These are phyloP conservation scores for Rhododendron simsii DNA, from an alignment of 148 eudicot species.

Conservation along the genomic window DNA sequence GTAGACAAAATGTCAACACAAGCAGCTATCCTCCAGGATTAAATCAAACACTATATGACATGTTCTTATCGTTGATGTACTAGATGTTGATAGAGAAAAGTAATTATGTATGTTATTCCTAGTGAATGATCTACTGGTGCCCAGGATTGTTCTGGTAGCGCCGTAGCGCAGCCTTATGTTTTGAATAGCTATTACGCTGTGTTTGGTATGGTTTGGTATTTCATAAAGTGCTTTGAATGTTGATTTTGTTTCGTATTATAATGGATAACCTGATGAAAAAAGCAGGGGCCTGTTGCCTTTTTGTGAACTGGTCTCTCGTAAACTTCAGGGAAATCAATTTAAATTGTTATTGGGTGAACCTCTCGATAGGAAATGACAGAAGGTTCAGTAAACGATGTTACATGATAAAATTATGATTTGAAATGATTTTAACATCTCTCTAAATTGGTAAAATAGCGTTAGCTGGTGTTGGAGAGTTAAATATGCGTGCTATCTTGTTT, in stretches of 20 bases:
- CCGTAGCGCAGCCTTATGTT: no score
- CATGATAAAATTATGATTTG: neutral
- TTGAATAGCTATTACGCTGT: no score
- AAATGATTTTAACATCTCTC: neutral
- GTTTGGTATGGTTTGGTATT: no score
- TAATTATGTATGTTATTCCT: no score
- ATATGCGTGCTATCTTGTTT: neutral
- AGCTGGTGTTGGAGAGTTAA: neutral
- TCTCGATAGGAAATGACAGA: constrained; percentile 16
- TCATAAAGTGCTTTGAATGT: neutral
- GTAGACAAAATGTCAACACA: neutral
- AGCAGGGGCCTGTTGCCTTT: constrained; percentile 33
- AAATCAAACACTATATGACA: neutral
- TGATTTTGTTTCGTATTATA: neutral
- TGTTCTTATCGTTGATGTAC: no score
- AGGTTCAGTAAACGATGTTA: constrained; percentile 45
- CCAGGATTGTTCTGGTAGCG: no score
- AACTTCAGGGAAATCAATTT: constrained; percentile 33
- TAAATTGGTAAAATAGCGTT: neutral
- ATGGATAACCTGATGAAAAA: constrained; percentile 30
- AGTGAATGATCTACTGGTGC: no score
- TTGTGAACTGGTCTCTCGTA: constrained; percentile 33
- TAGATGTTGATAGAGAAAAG: no score
- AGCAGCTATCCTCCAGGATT: neutral
- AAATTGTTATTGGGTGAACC: constrained; percentile 48